A percentile compares a stretch with the other conserved stretches of the same genome.
These are phyloP conservation scores for Marasmius sp. DNA, from an alignment of 1,284 basidiomycete genomes.

Conservation along the genomic window DNA sequence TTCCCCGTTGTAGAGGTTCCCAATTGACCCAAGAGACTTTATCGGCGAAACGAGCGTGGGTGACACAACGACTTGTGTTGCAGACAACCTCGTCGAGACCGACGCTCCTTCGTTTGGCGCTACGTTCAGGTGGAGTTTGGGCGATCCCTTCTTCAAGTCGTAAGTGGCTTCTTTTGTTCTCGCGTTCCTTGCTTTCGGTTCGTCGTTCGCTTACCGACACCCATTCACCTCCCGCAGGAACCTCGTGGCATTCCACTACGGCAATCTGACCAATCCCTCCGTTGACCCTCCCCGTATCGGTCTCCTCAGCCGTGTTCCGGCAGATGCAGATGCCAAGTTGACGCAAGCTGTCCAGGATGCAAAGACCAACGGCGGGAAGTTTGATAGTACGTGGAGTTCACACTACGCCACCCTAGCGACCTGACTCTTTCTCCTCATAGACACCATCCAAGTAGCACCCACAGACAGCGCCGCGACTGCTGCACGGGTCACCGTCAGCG, in stretches of 20 bases:
- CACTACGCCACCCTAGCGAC: not conserved
- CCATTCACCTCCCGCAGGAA: constrained; percentile 23
- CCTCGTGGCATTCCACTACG: constrained; percentile 25
- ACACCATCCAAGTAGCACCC: not conserved
- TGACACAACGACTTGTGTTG: constrained; percentile 43
- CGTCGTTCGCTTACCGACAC: not conserved
- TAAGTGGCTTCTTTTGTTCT: not conserved
- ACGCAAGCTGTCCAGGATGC: constrained; percentile 12
- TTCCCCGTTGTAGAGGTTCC: constrained; percentile 38
- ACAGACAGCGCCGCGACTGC: constrained; percentile 6
- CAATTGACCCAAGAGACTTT: constrained; percentile 68
- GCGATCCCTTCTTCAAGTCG: constrained; percentile 11
- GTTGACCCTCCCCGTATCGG: constrained; percentile 18
- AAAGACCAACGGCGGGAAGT: constrained; percentile 8
- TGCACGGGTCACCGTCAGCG: constrained; percentile 4
- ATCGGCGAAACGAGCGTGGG: constrained; percentile 36
- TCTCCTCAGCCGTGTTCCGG: constrained; percentile 12
- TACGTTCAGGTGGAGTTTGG: constrained; percentile 12
- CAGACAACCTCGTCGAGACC: constrained; percentile 48
- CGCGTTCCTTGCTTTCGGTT: constrained; percentile 2
- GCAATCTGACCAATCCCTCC: constrained; percentile 17
- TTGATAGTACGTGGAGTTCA: constrained; percentile 11
- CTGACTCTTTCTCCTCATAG: not conserved
- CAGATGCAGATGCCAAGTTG: constrained; percentile 11
- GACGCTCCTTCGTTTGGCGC: constrained; percentile 39